These are phyloP conservation scores for Malassezia equina DNA, from an alignment of 1,284 basidiomycete genomes.

Conservation along the genomic window DNA sequence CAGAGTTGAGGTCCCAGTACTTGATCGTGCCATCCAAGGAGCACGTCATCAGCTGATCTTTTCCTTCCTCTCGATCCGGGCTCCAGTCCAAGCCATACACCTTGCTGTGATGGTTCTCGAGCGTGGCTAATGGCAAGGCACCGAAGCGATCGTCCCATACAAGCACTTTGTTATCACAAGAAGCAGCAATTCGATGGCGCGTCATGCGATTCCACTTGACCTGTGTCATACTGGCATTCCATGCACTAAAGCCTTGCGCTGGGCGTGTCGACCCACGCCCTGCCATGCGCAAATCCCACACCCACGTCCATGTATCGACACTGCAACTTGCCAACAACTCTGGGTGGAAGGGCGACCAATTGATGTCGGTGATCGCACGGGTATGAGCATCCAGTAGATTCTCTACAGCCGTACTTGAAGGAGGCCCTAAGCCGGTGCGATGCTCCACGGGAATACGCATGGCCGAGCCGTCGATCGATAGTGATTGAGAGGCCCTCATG, in stretches of 20 bases:
- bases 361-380: slow-evolving; percentile 46
- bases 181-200: slow-evolving; percentile 28
- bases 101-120: slow-evolving; percentile 41
- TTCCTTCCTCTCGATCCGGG: slow-evolving; percentile 28
- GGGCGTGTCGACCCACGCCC: slow-evolving; percentile 23
- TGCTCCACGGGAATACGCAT: background rate
- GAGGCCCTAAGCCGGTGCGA: background rate
- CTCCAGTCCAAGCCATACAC: slow-evolving; percentile 48
- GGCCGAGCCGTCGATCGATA: background rate
- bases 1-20: slow-evolving; percentile 36
- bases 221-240: slow-evolving; percentile 45
- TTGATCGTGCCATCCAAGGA: slow-evolving; percentile 46
- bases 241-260: slow-evolving; percentile 40
- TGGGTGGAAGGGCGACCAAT: slow-evolving; percentile 45
- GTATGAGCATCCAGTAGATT: slow-evolving; percentile 39
- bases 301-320: slow-evolving; percentile 46
- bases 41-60: slow-evolving; percentile 43
- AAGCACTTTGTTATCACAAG: slow-evolving; percentile 42
- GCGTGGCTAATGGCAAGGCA: slow-evolving; percentile 28
- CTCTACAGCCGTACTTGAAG: slow-evolving; percentile 20
- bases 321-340: slow-evolving; percentile 42
- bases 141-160: slow-evolving; percentile 46
- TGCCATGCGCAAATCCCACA: slow-evolving; percentile 43
- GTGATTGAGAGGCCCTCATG: background rate
- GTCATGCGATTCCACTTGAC: slow-evolving; percentile 39